A percentile compares a stretch with the other conserved stretches of the same genome.
Conservation (phyloP, 768 basidiomycete species). For the Phallus indusiatus region DNA sequence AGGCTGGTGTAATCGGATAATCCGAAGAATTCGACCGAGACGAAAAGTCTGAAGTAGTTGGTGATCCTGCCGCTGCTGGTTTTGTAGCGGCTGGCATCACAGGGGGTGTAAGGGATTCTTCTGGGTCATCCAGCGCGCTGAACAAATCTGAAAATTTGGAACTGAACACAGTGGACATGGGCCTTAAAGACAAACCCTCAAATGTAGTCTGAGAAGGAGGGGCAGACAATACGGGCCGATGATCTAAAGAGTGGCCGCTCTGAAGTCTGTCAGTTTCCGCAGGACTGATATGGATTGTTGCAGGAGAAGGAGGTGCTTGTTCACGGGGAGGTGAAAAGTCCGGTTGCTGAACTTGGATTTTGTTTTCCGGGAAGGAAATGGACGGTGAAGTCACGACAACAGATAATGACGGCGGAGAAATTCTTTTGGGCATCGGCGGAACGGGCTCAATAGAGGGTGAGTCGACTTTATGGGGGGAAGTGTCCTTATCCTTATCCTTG, state of each 20-base stretch:
- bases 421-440: slow-evolving; percentile 4
- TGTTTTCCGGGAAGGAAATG: background rate
- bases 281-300: background rate
- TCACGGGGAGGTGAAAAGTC: background rate
- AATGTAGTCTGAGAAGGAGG: slow-evolving; percentile 57
- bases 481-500: slow-evolving; percentile 26
- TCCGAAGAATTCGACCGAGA: slow-evolving; percentile 9
- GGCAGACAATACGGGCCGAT: slow-evolving; percentile 43
- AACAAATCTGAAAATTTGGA: slow-evolving; percentile 47
- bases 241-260: background rate
- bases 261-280: background rate
- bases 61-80: slow-evolving; percentile 30
- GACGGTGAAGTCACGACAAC: slow-evolving; percentile 9
- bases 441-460: background rate
- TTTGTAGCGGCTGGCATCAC: slow-evolving; percentile 29
- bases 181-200: slow-evolving; percentile 58
- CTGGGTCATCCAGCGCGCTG: slow-evolving; percentile 8
- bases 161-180: slow-evolving; percentile 69
- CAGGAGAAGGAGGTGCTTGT: background rate
- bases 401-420: slow-evolving; percentile 2
- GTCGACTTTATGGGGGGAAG: background rate
- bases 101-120: background rate
- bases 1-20: slow-evolving; percentile 8
- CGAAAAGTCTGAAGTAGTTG: slow-evolving; percentile 33
- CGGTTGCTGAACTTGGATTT: background rate